A percentile compares a stretch with the other conserved stretches of the same genome.
Evolutionary conservation across 305 asterid species (phyloP).

Genomic region (Vinca major): DNA sequence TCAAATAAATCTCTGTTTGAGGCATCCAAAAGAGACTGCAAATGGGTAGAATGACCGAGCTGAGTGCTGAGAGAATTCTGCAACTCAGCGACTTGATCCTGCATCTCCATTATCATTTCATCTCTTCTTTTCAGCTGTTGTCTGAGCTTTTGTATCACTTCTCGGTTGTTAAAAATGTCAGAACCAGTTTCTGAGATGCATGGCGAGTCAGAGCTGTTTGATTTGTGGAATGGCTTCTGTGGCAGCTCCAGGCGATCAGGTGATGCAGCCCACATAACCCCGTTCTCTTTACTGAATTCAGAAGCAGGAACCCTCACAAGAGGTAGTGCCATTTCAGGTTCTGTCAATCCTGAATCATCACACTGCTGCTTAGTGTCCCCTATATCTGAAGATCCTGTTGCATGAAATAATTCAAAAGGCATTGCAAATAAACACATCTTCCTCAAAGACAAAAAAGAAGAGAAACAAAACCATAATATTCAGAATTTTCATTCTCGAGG

Average conservation of each 20-base stretch:
- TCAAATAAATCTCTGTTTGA: conserved; percentile 75
- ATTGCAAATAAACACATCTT: background rate
- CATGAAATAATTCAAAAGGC: background rate
- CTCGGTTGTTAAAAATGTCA: conserved; percentile 76
- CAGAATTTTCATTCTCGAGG: background rate
- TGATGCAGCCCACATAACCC: conserved; percentile 69
- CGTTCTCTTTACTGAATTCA: conserved; percentile 61
- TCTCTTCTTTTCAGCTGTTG: conserved; percentile 88
- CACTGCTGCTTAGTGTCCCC: conserved; percentile 51
- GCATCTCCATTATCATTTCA: conserved; percentile 89
- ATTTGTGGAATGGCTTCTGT: conserved; percentile 78
- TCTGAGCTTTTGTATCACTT: conserved; percentile 85
- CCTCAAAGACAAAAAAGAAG: background rate
- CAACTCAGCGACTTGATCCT: conserved; percentile 69
- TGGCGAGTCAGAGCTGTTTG: conserved; percentile 88
- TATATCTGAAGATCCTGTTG: conserved; percentile 42
- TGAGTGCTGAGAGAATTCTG: conserved; percentile 53
- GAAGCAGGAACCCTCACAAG: conserved; percentile 53
- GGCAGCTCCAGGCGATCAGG: conserved; percentile 80
- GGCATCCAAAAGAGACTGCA: conserved; percentile 63
- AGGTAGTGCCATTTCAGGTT: conserved; percentile 57
- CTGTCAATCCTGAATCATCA: conserved; percentile 41
- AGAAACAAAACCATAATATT: background rate
- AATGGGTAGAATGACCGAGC: conserved; percentile 60
- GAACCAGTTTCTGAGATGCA: conserved; percentile 91